Evolutionary conservation across 768 basidiomycete species (phyloP), one percentile per base, ranked within the genome.

Genomic region (Mycena albidolilacea): DNA sequence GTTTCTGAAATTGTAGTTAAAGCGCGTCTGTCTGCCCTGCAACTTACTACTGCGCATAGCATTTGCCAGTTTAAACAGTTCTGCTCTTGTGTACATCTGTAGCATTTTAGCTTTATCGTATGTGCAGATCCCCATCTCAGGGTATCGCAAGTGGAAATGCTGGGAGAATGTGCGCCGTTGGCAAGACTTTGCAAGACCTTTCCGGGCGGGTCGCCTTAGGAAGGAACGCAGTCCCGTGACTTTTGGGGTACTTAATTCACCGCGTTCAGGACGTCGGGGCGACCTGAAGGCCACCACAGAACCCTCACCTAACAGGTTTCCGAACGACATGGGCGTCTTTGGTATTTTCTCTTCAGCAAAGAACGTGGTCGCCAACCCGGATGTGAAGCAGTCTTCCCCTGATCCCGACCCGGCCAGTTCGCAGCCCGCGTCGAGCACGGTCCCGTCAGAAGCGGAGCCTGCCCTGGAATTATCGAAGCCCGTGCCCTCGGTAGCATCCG

Each of bases 251-350:
- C 23, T 62, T 62, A 8, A 62, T 17, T 23, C n/a, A 23, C 14
- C 23, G 38, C 12, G 38, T 57, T n/a, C 62, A 37, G 19, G 62
- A 62, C 60, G 44, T 52, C 30, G 5, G 15, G 58, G 57, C 30
- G 30, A 30, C 55, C 55, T 37, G 58, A 54, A 38, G 37, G 41
- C 43, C 30, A 37, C 44, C 21, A 48, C 30, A 52, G 52, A 35
- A 52, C 69, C 35, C 46, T 41, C 57, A 70, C 63, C 39, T 37
- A 7, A 59, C 52, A 57, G 43, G 46, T 23, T 41, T 59, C 19
- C 61, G 52, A 69, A 30, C 69, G 44, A 60, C n/a, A 81, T 82
- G 82, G 79, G 80, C 37, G 57, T 81, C 67, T 76, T 82, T 58
- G 64, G 70, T 55, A 73, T 80, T 55, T 79, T 82, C 60, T 79